Percentiles rank a stretch among this genome's conserved stretches.
These are phyloP conservation scores for Limtongozyma cylindracea DNA, from an alignment of 805 yeast genomes.

Conservation along the genomic window DNA sequence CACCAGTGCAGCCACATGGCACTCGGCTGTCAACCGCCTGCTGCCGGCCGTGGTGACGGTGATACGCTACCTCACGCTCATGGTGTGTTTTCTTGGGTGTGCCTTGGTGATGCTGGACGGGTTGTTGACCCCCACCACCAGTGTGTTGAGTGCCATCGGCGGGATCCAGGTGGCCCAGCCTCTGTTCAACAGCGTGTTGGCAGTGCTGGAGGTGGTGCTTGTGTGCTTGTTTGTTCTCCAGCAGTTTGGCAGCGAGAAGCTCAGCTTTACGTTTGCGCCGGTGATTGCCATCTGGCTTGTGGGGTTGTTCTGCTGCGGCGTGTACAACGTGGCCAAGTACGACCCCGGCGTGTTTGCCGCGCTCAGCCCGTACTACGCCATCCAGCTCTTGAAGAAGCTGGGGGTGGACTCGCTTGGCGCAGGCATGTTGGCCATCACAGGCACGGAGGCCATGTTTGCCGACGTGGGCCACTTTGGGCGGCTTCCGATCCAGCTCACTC, in stretches of 20 bases:
- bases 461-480: slow-evolving; percentile 32
- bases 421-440: slow-evolving; percentile 29
- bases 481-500: slow-evolving; percentile 18
- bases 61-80: slow-evolving; percentile 8
- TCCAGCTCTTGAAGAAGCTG: slow-evolving; percentile 12
- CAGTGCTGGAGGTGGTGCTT: slow-evolving; percentile 21
- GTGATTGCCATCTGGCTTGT: slow-evolving; percentile 24
- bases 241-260: slow-evolving; percentile 20
- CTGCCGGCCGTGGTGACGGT: slow-evolving; percentile 6
- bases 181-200: slow-evolving; percentile 15
- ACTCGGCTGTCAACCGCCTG: slow-evolving; percentile 2
- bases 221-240: slow-evolving; percentile 19
- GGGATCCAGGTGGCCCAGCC: slow-evolving; percentile 31
- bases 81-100: slow-evolving; percentile 24
- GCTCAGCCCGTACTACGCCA: slow-evolving; percentile 25
- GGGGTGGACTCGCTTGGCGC: slow-evolving; percentile 19
- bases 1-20: too few species aligned
- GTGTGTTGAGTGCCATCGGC: slow-evolving; percentile 27
- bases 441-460: slow-evolving; percentile 40
- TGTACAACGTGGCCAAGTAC: slow-evolving; percentile 15
- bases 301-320: slow-evolving; percentile 17
- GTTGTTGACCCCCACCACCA: slow-evolving; percentile 35
- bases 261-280: slow-evolving; percentile 27
- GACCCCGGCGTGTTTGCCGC: slow-evolving; percentile 21
- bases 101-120: slow-evolving; percentile 34